These are phyloP conservation scores for Dictyostelium discoideum DNA, from an alignment of 78 protist genomes.

Conservation along the genomic window dicty_2.7 NC_007090.3:5420501-5421000, in stretches of 20 bases:
- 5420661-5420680: neutral
- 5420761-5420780: neutral
- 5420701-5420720: neutral
- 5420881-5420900: neutral
- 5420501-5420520: neutral
- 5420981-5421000: neutral
- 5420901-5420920: constrained; percentile 1
- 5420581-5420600: neutral
- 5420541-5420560: neutral
- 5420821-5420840: neutral
- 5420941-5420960: neutral
- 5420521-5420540: neutral
- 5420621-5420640: neutral
- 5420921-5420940: neutral
- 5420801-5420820: neutral
- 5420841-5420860: neutral
- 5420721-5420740: neutral
- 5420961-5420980: neutral
- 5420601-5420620: neutral
- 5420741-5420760: neutral
- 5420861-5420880: neutral
- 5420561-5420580: neutral
- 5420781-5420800: neutral
- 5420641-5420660: neutral
- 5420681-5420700: neutral